Percentiles rank a stretch among this genome's conserved stretches.
phyloP scores from a whole-genome alignment of 179 eudicot genomes.

The Silene vulgaris region DNA sequence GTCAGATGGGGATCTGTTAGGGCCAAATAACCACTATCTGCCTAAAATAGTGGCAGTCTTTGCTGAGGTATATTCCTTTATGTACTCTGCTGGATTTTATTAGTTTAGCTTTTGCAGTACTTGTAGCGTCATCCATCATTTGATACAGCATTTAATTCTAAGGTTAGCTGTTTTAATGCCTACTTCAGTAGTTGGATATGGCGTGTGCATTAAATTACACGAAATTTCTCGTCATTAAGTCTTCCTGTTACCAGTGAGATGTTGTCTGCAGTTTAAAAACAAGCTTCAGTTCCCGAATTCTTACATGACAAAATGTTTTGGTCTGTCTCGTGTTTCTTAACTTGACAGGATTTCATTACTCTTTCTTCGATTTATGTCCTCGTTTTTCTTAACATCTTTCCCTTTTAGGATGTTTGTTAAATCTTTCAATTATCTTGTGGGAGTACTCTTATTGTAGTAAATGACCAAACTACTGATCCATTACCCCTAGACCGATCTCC shows the following conservation, averaged over 20 bases:
- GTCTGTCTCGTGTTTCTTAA: neutral
- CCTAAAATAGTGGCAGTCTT: conserved; percentile 36
- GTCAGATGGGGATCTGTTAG: conserved; percentile 37
- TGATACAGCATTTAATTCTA: neutral
- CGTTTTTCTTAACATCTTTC: neutral
- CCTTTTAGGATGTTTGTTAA: neutral
- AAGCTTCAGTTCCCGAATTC: neutral
- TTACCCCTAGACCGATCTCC: neutral
- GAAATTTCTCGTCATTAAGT: neutral
- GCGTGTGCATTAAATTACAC: neutral
- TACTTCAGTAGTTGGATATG: neutral
- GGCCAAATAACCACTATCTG: conserved; percentile 37
- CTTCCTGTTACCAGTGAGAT: neutral
- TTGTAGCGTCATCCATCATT: neutral
- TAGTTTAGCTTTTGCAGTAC: neutral
- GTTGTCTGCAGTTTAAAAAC: neutral
- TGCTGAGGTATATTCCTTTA: conserved; percentile 34
- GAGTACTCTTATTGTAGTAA: neutral
- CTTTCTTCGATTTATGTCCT: neutral
- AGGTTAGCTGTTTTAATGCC: neutral
- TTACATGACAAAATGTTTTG: neutral
- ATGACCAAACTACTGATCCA: neutral
- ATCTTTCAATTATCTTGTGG: neutral
- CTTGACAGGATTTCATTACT: neutral
- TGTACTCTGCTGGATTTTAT: neutral